A percentile compares a stretch with the other conserved stretches of the same genome.
These are phyloP conservation scores for Casaregolazyma suthepensis DNA, from an alignment of 1,139 yeast species.

Conservation along the genomic window DNA sequence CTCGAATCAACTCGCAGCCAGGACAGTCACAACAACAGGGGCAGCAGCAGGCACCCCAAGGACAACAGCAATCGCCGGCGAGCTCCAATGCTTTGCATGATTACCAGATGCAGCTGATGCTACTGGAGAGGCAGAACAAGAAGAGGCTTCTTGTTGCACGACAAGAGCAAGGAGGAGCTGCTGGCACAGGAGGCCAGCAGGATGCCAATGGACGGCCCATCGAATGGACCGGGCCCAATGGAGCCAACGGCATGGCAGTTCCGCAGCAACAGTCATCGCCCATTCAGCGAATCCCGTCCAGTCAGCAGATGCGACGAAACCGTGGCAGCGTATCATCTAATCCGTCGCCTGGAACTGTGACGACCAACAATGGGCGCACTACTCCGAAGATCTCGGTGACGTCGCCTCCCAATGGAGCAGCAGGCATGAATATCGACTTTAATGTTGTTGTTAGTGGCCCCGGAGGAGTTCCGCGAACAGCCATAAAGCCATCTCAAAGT, in stretches of 20 bases:
- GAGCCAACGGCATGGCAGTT: background rate
- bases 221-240: slow-evolving; percentile 6
- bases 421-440: slow-evolving; percentile 24
- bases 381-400: slow-evolving; percentile 16
- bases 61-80: slow-evolving; percentile 19
- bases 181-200: slow-evolving; percentile 12
- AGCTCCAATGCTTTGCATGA: slow-evolving; percentile 49
- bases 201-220: slow-evolving; percentile 19
- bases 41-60: slow-evolving; percentile 14
- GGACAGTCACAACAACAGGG: slow-evolving; percentile 12
- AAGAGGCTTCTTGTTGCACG: slow-evolving; percentile 42
- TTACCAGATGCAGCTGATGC: slow-evolving; percentile 69
- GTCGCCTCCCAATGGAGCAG: slow-evolving; percentile 20
- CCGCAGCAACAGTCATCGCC: slow-evolving; percentile 6
- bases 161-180: slow-evolving; percentile 23
- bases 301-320: slow-evolving; percentile 8
- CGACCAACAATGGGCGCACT: slow-evolving; percentile 4
- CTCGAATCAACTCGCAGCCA: slow-evolving; percentile 14
- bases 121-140: slow-evolving; percentile 66
- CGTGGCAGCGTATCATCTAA: slow-evolving; percentile 5
- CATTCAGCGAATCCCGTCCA: background rate
- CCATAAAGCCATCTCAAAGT: slow-evolving; percentile 8
- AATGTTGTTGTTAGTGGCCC: slow-evolving; percentile 29
- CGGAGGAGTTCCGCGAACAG: slow-evolving; percentile 20
- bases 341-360: slow-evolving; percentile 2